phyloP scores from a whole-genome alignment of 148 eudicot genomes.

The Dianthus caryophyllus region DNA sequence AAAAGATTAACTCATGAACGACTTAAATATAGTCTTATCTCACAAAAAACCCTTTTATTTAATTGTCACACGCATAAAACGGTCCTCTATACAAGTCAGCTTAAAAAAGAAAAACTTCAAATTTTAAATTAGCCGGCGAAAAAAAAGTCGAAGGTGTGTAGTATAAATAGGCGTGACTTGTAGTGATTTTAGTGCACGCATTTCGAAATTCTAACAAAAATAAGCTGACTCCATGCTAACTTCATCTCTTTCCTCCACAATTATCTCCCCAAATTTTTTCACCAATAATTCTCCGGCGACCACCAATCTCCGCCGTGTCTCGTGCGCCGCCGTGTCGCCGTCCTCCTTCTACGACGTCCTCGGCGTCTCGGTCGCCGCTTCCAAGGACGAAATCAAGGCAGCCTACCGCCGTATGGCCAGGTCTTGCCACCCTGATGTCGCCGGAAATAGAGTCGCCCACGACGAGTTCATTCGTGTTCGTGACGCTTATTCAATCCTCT shows the following conservation, averaged over 20 bases:
- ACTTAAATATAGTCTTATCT: too few species aligned
- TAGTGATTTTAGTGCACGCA: too few species aligned
- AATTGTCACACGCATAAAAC: too few species aligned
- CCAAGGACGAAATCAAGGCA: constrained; percentile 47
- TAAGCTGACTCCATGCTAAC: too few species aligned
- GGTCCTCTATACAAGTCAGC: too few species aligned
- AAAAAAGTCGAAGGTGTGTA: too few species aligned
- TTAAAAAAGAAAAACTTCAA: too few species aligned
- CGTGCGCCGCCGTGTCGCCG: background rate
- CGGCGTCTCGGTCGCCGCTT: constrained; percentile 41
- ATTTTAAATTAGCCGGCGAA: too few species aligned
- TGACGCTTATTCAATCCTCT: constrained; percentile 55
- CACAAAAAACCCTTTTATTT: too few species aligned
- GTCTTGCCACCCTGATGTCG: constrained; percentile 58
- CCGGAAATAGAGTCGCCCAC: constrained; percentile 16
- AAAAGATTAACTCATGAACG: too few species aligned
- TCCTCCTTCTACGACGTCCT: constrained; percentile 66
- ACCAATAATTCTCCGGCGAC: background rate
- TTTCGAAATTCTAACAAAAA: too few species aligned
- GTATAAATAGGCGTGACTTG: too few species aligned
- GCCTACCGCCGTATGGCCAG: constrained; percentile 62
- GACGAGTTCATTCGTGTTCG: constrained; percentile 50
- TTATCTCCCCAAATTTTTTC: background rate
- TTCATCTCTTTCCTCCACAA: constrained; percentile 16
- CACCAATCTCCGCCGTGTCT: constrained; percentile 3